Evolutionary conservation across 257 asterid species (phyloP).

Genomic region (Lithospermum erythrorhizon): DNA sequence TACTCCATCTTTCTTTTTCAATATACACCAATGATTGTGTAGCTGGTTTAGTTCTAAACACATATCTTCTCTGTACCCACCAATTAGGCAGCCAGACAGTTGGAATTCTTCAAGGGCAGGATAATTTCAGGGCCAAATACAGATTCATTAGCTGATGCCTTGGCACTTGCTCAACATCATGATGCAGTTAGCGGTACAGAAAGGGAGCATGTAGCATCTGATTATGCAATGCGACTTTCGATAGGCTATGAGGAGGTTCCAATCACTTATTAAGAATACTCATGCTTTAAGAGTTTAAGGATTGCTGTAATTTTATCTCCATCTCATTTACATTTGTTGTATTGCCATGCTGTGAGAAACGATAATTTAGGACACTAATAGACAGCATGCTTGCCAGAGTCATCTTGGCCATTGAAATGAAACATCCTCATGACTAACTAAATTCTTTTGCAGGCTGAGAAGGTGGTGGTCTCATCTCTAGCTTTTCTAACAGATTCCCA

Average conservation of each 20-base stretch:
- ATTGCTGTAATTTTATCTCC: not conserved
- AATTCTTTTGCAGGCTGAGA: slow-evolving; percentile 48
- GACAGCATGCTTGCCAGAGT: not conserved
- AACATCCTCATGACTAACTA: not conserved
- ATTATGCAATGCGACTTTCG: slow-evolving; percentile 65
- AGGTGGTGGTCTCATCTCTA: slow-evolving; percentile 65
- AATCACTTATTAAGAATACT: not conserved
- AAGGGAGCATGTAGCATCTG: slow-evolving; percentile 71
- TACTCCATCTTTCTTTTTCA: not conserved
- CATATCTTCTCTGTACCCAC: not conserved
- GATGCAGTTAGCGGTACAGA: slow-evolving; percentile 78
- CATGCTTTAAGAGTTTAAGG: not conserved
- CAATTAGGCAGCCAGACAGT: slow-evolving; percentile 36
- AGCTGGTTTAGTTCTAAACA: not conserved
- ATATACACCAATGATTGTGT: slow-evolving; percentile 1
- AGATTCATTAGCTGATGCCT: slow-evolving; percentile 61
- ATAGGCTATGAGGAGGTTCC: slow-evolving; percentile 56
- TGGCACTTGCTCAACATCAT: slow-evolving; percentile 78
- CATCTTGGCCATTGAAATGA: not conserved
- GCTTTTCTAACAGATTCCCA: slow-evolving; percentile 41
- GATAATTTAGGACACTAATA: not conserved
- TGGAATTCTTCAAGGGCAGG: slow-evolving; percentile 33
- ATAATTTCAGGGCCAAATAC: slow-evolving; percentile 32
- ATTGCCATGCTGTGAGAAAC: not conserved
- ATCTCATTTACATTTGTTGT: not conserved